phyloP scores from a whole-genome alignment of 768 basidiomycete species.

The Leccinum arenicola region DNA sequence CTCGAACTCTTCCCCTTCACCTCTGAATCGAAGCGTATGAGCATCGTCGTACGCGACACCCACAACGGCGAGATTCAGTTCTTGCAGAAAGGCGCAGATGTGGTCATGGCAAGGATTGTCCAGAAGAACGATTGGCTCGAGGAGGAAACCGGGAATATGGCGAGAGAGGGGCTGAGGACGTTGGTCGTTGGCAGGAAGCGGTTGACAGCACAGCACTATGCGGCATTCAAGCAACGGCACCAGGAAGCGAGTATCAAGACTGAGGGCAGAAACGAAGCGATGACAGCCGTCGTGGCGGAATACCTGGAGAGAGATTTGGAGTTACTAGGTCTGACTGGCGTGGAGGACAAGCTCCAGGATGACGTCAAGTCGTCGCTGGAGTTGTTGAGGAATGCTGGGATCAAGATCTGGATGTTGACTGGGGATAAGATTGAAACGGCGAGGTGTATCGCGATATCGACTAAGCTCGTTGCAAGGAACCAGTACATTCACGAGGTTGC shows the following conservation, averaged over 20 bases:
- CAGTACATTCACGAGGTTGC: conserved; percentile 98
- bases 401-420: conserved; percentile 99
- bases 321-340: conserved; percentile 92
- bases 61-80: conserved; percentile 80
- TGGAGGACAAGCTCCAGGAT: conserved; percentile 98
- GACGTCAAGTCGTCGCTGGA: conserved; percentile 94
- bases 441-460: conserved; percentile 96
- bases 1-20: conserved; percentile 98
- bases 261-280: conserved; percentile 80
- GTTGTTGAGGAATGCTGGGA: conserved; percentile 88
- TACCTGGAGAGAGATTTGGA: conserved; percentile 88
- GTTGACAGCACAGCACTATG: conserved; percentile 65
- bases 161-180: conserved; percentile 90
- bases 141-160: conserved; percentile 99
- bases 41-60: conserved; percentile 86
- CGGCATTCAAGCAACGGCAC: conserved; percentile 67
- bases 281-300: conserved; percentile 69
- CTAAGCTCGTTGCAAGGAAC: conserved; percentile 90
- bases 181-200: conserved; percentile 88
- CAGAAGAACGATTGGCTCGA: conserved; percentile 98
- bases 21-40: conserved; percentile 98
- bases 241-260: conserved; percentile 77
- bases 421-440: conserved; percentile 99
- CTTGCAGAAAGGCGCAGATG: conserved; percentile 96
- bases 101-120: conserved; percentile 95